Evolutionary conservation across 192 early-diverging fungal genomes (phyloP), one percentile per base, ranked within the genome.

Genomic region (Coemansia sp.): DNA sequence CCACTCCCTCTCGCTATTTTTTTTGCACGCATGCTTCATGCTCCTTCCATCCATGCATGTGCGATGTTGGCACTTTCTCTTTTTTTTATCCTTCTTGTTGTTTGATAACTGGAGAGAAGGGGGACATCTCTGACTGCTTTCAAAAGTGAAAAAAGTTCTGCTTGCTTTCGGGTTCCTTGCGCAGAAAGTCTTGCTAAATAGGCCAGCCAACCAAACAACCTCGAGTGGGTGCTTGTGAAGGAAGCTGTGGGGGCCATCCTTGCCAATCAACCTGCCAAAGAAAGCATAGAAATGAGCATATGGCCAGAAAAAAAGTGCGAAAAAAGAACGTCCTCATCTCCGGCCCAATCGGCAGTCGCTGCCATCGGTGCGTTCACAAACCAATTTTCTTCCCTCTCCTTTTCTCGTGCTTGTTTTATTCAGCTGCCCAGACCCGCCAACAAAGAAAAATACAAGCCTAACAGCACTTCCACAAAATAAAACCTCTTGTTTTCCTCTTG

Each of bases 241-340:
- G 21, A 15, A 9, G 21, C 12, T 54, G 19, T 21, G 32, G 32
- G 32, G 32, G 32, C 32, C 9, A 18, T 54, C 21, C 19, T 8
- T 26, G 51, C 51, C 51, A 54, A 54, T 54, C 51, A 22, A 12
- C 11, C 26, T 54, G 51, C 51, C 51, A 22, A 26, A 54, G 51
- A 21, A 22, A 15, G 51, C 22, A 26, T 12, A 45, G 8, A 45
- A 45, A 45, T 32, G 32, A 32, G 32, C 32, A 32, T 32, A 32
- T 32, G 32, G 32, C 4, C 32, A 32, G 32, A 32, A 32, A 32
- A 26, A 32, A 32, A 32, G 32, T 4, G 32, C 32, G 43, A 45
- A 12, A 10, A 26, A 26, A 54, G n/a, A 54, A 54, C 26, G 51
- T 26, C 51, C 19, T 54, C 51, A 21, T 5, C 22, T 54, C 21